Evolutionary conservation across 768 basidiomycete genomes (phyloP).

Genomic region (Hebeloma cylindrosporum): DNA sequence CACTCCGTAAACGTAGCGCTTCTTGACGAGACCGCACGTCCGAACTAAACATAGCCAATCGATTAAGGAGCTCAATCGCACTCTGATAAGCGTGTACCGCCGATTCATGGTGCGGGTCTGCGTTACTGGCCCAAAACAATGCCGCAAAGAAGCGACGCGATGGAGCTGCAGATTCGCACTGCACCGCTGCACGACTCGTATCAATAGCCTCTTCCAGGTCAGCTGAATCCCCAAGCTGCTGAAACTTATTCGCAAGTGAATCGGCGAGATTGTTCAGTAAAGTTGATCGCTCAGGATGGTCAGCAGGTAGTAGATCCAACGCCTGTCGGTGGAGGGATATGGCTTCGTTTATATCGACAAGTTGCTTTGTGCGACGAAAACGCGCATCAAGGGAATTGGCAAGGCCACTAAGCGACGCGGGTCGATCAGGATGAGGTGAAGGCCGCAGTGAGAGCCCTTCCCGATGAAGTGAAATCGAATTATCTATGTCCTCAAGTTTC

Average conservation of each 20-base stretch:
- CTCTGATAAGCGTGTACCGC: slow-evolving; percentile 11
- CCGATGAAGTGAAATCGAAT: neutral
- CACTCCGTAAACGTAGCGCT: neutral
- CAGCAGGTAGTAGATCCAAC: neutral
- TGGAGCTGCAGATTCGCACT: neutral
- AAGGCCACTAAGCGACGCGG: neutral
- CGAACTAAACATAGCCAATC: slow-evolving; percentile 5
- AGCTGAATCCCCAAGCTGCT: neutral
- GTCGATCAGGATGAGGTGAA: neutral
- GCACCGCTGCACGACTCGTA: neutral
- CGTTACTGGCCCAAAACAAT: no score
- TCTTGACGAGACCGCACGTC: slow-evolving; percentile 12
- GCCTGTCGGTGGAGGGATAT: neutral
- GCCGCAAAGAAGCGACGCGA: no score
- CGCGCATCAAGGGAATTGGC: neutral
- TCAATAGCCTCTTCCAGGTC: slow-evolving; percentile 2
- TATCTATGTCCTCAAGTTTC: neutral
- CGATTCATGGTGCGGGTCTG: slow-evolving; percentile 8
- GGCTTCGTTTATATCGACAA: neutral
- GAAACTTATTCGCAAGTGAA: neutral
- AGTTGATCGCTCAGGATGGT: neutral
- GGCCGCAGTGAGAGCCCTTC: neutral
- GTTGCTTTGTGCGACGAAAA: neutral
- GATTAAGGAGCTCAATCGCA: slow-evolving; percentile 3
- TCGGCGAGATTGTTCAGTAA: slow-evolving; percentile 3